A percentile compares a stretch with the other conserved stretches of the same genome.
phyloP scores from a whole-genome alignment of 2,329 filamentous ascomycete species.

The Aspergillus caelatus region DNA sequence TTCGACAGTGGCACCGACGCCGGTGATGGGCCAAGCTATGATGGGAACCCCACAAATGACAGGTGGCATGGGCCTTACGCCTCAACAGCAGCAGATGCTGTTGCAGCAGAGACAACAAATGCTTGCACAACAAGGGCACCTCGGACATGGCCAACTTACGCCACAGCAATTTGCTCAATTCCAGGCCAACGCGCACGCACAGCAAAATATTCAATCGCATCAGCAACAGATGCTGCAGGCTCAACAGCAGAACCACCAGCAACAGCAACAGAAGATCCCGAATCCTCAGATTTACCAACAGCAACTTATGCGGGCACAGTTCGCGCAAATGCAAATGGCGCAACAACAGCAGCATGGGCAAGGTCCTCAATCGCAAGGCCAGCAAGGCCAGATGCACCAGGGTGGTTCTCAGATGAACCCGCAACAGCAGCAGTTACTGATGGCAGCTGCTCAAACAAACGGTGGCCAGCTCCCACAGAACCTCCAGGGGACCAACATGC shows the following conservation, averaged over 20 bases:
- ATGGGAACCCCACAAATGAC: constrained; percentile 44
- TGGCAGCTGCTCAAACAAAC: constrained; percentile 44
- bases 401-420: constrained; percentile 38
- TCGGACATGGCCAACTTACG: constrained; percentile 39
- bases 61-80: constrained; percentile 38
- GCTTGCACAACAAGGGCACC: constrained; percentile 40
- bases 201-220: constrained; percentile 49
- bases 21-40: constrained; percentile 49
- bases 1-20: constrained; percentile 46
- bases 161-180: constrained; percentile 46
- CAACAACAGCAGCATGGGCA: constrained; percentile 35
- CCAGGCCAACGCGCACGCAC: constrained; percentile 49
- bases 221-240: constrained; percentile 44
- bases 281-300: constrained; percentile 41
- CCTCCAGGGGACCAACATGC: constrained; percentile 31
- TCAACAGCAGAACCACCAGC: constrained; percentile 38
- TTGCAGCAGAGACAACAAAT: constrained; percentile 43
- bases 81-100: constrained; percentile 45
- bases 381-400: constrained; percentile 33
- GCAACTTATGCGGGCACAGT: constrained; percentile 42
- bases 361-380: constrained; percentile 19
- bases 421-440: constrained; percentile 41
- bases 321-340: constrained; percentile 42
- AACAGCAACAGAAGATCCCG: constrained; percentile 31
- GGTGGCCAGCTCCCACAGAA: constrained; percentile 38